Evolutionary conservation across 495 filamentous ascomycete species (phyloP).

Genomic region (Aspergillus campestris): DNA sequence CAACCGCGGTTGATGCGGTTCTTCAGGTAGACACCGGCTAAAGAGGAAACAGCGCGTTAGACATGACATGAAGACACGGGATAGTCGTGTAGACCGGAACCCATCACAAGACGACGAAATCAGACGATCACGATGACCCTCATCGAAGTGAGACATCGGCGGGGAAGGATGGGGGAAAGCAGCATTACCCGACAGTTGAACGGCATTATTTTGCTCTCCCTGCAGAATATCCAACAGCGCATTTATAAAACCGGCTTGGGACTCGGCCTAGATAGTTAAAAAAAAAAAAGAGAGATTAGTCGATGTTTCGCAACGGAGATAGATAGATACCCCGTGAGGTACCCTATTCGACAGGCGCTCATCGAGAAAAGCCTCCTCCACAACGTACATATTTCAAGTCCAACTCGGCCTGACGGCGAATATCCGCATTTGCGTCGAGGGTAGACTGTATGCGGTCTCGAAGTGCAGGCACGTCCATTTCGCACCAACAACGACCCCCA

Average conservation of each 20-base stretch:
- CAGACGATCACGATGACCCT: neutral
- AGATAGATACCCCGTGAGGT: too few species aligned
- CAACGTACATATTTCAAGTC: constrained; percentile 82
- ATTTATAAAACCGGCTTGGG: constrained; percentile 81
- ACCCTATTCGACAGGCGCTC: too few species aligned
- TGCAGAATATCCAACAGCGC: constrained; percentile 85
- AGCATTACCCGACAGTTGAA: constrained; percentile 74
- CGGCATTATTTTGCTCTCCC: constrained; percentile 70
- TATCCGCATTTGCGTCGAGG: constrained; percentile 76
- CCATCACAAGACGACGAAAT: neutral
- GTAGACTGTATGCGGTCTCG: constrained; percentile 83
- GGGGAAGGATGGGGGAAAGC: constrained; percentile 1
- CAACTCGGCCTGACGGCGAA: constrained; percentile 76
- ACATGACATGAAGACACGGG: constrained; percentile 3
- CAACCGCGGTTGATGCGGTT: constrained; percentile 90
- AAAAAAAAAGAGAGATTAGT: constrained; percentile 1
- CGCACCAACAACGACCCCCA: constrained; percentile 30
- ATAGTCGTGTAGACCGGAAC: too few species aligned
- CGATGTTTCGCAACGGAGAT: too few species aligned
- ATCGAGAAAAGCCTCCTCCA: too few species aligned
- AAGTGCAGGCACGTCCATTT: constrained; percentile 83
- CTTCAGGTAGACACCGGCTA: constrained; percentile 96
- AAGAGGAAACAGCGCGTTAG: constrained; percentile 8
- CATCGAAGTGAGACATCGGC: constrained; percentile 8
- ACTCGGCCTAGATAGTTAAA: constrained; percentile 63